Conservation (phyloP, 2,329 filamentous ascomycete species). For the Colletotrichum echinochloae region DNA sequence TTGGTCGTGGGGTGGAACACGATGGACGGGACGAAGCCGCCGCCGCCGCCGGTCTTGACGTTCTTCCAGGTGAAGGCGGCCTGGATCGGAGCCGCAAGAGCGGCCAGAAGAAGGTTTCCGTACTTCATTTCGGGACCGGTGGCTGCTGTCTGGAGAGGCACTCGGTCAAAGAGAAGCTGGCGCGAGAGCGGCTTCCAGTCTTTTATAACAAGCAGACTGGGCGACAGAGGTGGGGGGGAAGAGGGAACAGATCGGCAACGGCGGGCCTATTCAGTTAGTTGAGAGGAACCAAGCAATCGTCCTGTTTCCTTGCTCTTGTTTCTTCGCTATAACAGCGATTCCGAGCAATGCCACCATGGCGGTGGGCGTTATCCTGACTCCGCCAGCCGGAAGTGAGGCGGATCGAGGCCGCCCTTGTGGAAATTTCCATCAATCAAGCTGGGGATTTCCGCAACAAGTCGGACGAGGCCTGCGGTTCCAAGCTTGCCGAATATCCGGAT, state of each 20-base stretch:
- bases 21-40: constrained; percentile 68
- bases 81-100: constrained; percentile 43
- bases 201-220: constrained; percentile 15
- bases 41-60: constrained; percentile 67
- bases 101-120: constrained; percentile 29
- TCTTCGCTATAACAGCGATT: background rate
- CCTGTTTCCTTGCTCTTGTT: background rate
- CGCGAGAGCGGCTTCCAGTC: background rate
- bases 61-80: constrained; percentile 61
- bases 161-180: background rate
- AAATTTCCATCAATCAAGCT: constrained; percentile 39
- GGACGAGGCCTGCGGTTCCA: constrained; percentile 8
- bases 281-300: background rate
- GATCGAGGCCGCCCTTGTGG: background rate
- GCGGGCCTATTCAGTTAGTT: constrained; percentile 9
- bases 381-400: constrained; percentile 6
- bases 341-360: background rate
- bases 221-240: background rate
- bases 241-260: background rate
- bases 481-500: constrained; percentile 24
- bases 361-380: constrained; percentile 5
- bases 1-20: constrained; percentile 65
- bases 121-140: constrained; percentile 33
- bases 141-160: background rate
- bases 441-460: background rate